Evolutionary conservation across 163 green algal genomes (phyloP).

Genomic region (Chlamydomonas reinhardtii): DNA sequence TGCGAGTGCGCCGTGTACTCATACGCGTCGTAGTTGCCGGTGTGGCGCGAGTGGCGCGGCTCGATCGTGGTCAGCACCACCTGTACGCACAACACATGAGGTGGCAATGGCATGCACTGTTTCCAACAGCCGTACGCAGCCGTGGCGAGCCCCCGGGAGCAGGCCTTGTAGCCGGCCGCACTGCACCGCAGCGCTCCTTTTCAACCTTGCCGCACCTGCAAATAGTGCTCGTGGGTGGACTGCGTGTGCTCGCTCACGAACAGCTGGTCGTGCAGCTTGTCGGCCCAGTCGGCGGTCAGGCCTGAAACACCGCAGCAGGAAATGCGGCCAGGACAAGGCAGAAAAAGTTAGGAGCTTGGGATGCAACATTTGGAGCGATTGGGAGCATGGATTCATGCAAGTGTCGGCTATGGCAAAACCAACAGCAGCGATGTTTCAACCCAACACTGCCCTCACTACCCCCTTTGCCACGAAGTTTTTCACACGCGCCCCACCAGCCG

Average conservation of each 20-base stretch:
- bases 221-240: constrained; percentile 92
- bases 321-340: neutral
- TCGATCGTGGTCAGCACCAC: constrained; percentile 90
- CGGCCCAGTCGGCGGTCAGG: constrained; percentile 85
- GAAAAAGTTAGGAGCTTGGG: too few species aligned
- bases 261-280: constrained; percentile 85
- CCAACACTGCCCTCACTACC: too few species aligned
- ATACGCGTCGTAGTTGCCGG: constrained; percentile 85
- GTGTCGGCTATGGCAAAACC: too few species aligned
- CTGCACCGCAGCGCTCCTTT: too few species aligned
- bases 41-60: constrained; percentile 53
- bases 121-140: too few species aligned
- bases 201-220: constrained; percentile 84
- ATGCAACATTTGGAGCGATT: too few species aligned
- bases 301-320: constrained; percentile 50
- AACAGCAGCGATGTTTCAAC: too few species aligned
- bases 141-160: too few species aligned
- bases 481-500: constrained; percentile 6
- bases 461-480: too few species aligned
- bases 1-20: constrained; percentile 95
- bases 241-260: constrained; percentile 79
- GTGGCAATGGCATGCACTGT: neutral
- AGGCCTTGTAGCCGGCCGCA: too few species aligned
- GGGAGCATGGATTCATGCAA: too few species aligned
- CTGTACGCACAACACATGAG: constrained; percentile 59